Evolutionary conservation across 1,284 basidiomycete species (phyloP), one percentile per base, ranked within the genome.

Genomic region (Puccinia hordei): DNA sequence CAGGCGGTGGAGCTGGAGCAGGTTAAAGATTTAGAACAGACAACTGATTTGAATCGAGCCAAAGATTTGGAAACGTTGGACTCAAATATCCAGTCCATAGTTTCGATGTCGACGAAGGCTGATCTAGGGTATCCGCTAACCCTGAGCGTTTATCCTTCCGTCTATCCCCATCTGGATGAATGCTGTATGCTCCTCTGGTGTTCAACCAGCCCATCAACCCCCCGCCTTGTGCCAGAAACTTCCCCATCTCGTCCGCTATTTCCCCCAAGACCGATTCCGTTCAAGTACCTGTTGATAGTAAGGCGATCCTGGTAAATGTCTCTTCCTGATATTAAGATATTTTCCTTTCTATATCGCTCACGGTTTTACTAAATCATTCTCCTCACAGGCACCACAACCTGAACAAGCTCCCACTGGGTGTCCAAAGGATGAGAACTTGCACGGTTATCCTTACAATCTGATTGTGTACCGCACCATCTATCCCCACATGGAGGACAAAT

Each of bases 361-460:
- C 57, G 12, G 2, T n/a, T 49, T n/a, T 38, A 5, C 27, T 6
- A 12, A 17, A 30, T 44, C 53, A 44, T 74, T 19, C 33, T 57
- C 53, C 27, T 44, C 24, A 46, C n/a, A 75, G 57, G 24, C 41
- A 30, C 46, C 53, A 1, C 33, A 59, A 46, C 46, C 33, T 17
- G 61, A 75, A 49, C 57, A 63, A 46, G 30, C 49, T 22, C 38
- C 22, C 30, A 19, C 71, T 27, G 46, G 63, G 15, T 38, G 33
- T 46, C 3, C 22, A 2, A 10, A 66, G 38, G 63, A 13, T 57
- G 27, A n/a, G 44, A 38, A 38, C 10, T 27, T 44, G n/a, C 3
- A 41, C 24, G 61, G 49, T 30, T 77, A 77, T 68, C 74, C 74
- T 53, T 66, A 77, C 63, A 77, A 77, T 33, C 33, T 77, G 24